These are phyloP conservation scores for Trichoderma sp. DNA, from an alignment of 2,329 filamentous ascomycete species.

Conservation along the genomic window DNA sequence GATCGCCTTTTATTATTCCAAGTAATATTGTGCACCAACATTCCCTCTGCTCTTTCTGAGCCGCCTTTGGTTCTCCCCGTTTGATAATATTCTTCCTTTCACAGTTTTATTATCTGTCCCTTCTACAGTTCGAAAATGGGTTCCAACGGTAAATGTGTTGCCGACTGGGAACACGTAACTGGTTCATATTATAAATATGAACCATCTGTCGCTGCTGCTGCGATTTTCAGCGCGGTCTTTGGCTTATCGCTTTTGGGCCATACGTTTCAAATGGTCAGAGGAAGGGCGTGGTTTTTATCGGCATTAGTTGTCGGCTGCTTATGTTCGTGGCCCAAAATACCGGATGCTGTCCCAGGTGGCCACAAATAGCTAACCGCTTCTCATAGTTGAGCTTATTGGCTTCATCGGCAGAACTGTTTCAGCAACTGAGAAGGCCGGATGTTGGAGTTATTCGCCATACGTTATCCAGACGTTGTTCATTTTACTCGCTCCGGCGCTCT, in stretches of 20 bases:
- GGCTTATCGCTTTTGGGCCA: neutral
- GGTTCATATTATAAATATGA: conserved; percentile 1
- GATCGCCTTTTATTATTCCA: neutral
- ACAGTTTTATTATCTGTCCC: neutral
- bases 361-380: neutral
- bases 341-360: neutral
- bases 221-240: neutral
- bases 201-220: neutral
- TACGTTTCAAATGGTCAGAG: neutral
- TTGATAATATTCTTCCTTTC: neutral
- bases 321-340: neutral
- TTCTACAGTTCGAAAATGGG: neutral
- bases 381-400: neutral
- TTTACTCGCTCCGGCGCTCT: neutral
- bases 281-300: neutral
- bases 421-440: neutral
- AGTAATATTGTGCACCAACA: neutral
- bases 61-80: neutral
- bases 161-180: neutral
- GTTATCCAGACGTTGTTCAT: neutral
- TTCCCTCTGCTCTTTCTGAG: neutral
- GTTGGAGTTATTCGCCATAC: neutral
- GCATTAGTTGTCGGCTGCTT: neutral
- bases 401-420: neutral
- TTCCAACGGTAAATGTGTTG: neutral